A percentile compares a stretch with the other conserved stretches of the same genome.
Conservation (phyloP, 2,329 filamentous ascomycete genomes). For the Clarireedia monteithiana region DNA sequence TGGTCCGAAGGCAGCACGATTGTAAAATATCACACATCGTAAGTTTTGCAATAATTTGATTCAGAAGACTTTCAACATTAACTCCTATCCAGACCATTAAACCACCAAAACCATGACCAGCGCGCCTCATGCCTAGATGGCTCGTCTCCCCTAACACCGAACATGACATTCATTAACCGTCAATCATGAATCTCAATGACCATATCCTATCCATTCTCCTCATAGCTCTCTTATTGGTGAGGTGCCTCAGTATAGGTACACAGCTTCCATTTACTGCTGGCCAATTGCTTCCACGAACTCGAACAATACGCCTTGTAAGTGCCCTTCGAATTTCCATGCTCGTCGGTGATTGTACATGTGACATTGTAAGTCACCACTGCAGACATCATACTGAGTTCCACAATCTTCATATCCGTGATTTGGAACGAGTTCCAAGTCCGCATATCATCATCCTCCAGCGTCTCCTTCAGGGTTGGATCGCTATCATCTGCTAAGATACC, state of each 20-base stretch:
- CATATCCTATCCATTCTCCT: background rate
- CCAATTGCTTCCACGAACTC: slow-evolving; percentile 8
- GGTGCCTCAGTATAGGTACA: slow-evolving; percentile 7
- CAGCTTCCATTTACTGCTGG: slow-evolving; percentile 6
- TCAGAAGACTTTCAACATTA: too few species aligned
- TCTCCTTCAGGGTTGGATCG: slow-evolving; percentile 3
- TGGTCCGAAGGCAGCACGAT: too few species aligned
- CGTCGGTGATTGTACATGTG: background rate
- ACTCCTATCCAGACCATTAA: too few species aligned
- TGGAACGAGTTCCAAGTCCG: slow-evolving; percentile 3
- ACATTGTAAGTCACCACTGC: slow-evolving; percentile 2
- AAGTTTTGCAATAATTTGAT: too few species aligned
- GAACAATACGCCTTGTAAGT: slow-evolving; percentile 5
- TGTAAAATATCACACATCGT: too few species aligned
- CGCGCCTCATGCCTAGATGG: too few species aligned
- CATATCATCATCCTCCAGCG: slow-evolving; percentile 8
- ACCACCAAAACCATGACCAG: too few species aligned
- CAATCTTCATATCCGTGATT: slow-evolving; percentile 7
- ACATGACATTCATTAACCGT: background rate
- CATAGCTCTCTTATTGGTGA: background rate
- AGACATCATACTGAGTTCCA: slow-evolving; percentile 8
- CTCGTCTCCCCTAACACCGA: background rate
- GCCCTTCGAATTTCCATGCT: background rate
- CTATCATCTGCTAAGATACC: slow-evolving; percentile 5
- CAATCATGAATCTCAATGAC: background rate